These are phyloP conservation scores for Citrullus colocynthis DNA, from an alignment of 306 rosid species.

Conservation along the genomic window DNA sequence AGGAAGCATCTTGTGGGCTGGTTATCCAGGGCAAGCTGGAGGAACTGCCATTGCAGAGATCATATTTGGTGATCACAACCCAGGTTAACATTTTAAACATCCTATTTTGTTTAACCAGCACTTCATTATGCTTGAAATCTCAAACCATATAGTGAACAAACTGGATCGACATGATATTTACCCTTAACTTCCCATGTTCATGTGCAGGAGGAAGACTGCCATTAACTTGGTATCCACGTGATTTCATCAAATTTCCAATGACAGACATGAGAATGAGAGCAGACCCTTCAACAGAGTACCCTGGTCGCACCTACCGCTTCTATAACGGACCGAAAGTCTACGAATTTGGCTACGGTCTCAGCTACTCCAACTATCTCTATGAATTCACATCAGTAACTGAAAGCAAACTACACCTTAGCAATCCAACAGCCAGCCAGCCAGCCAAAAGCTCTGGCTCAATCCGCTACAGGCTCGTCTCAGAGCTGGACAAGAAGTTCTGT, in stretches of 20 bases:
- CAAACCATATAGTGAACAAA: background rate
- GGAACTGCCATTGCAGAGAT: slow-evolving; percentile 69
- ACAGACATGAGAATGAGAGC: slow-evolving; percentile 97
- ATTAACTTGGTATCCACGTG: slow-evolving; percentile 73
- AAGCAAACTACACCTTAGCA: slow-evolving; percentile 43
- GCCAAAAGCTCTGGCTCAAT: slow-evolving; percentile 31
- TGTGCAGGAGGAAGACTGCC: slow-evolving; percentile 84
- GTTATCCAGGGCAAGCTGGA: slow-evolving; percentile 87
- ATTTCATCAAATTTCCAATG: slow-evolving; percentile 61
- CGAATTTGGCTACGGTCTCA: slow-evolving; percentile 78
- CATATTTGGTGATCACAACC: slow-evolving; percentile 86
- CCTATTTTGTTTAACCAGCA: background rate
- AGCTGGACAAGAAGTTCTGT: slow-evolving; percentile 40
- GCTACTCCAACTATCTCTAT: slow-evolving; percentile 62
- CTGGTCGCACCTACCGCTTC: slow-evolving; percentile 77
- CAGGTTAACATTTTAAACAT: slow-evolving; percentile 30
- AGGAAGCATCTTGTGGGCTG: slow-evolving; percentile 94
- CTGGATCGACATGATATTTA: background rate
- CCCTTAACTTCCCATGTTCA: slow-evolving; percentile 2
- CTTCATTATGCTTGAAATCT: background rate
- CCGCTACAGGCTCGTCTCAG: slow-evolving; percentile 40
- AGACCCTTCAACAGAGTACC: slow-evolving; percentile 50
- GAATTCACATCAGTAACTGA: slow-evolving; percentile 34
- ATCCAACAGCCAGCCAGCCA: slow-evolving; percentile 25
- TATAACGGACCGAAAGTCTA: slow-evolving; percentile 58